Evolutionary conservation across 352 stramenopile genomes (phyloP).

Genomic region (Hyphochytrium catenoides): DNA sequence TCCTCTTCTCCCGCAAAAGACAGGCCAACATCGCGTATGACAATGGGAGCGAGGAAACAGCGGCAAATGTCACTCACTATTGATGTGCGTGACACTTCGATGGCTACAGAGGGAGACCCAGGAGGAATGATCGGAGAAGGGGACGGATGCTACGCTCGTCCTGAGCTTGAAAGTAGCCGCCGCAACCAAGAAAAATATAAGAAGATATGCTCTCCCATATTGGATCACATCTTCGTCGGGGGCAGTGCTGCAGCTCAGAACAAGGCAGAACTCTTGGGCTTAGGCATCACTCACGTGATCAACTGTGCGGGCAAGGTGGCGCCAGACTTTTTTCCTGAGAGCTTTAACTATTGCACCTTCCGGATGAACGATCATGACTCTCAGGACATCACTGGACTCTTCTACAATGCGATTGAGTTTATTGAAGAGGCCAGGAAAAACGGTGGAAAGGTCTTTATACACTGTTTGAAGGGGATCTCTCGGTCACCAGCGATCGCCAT

Average conservation of each 20-base stretch:
- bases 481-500: slow-evolving; percentile 60
- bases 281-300: slow-evolving; percentile 65
- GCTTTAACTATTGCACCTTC: slow-evolving; percentile 60
- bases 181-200: too few species aligned
- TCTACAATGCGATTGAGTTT: slow-evolving; percentile 66
- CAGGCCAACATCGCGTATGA: too few species aligned
- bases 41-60: too few species aligned
- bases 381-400: slow-evolving; percentile 52
- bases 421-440: slow-evolving; percentile 38
- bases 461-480: slow-evolving; percentile 65
- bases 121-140: too few species aligned
- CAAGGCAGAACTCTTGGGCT: slow-evolving; percentile 24
- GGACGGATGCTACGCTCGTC: too few species aligned
- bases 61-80: too few species aligned
- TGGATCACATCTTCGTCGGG: slow-evolving; percentile 63
- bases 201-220: slow-evolving; percentile 42
- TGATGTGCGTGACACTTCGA: too few species aligned
- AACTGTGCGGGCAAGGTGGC: slow-evolving; percentile 55
- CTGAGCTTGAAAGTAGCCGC: too few species aligned
- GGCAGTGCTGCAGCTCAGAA: slow-evolving; percentile 48
- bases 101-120: too few species aligned
- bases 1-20: too few species aligned
- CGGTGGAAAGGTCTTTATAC: slow-evolving; percentile 48
- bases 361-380: slow-evolving; percentile 60
- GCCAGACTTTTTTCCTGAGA: slow-evolving; percentile 35